Percentiles rank a stretch among this genome's conserved stretches.
Conservation (phyloP, 345 rosid genomes). For the Camelina neglecta region DNA sequence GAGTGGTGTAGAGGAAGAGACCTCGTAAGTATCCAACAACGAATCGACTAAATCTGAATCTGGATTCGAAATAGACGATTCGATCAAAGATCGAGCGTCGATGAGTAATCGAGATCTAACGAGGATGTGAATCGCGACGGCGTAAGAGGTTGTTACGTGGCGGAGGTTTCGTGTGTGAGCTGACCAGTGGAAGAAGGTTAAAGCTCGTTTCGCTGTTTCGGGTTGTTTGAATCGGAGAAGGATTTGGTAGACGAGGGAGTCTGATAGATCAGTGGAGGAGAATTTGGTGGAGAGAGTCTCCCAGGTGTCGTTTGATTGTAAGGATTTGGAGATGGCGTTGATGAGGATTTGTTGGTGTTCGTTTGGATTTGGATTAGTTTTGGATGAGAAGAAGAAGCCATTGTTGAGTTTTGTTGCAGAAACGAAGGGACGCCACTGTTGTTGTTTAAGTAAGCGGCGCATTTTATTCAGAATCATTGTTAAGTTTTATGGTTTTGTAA, state of each 20-base stretch:
- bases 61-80: slow-evolving; percentile 54
- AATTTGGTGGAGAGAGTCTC: slow-evolving; percentile 57
- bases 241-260: slow-evolving; percentile 50
- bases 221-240: slow-evolving; percentile 72
- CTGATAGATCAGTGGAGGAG: slow-evolving; percentile 45
- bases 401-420: neutral
- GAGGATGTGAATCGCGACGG: slow-evolving; percentile 62
- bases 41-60: slow-evolving; percentile 52
- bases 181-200: slow-evolving; percentile 84
- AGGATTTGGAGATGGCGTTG: slow-evolving; percentile 48
- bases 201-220: slow-evolving; percentile 61
- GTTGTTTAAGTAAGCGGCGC: slow-evolving; percentile 12
- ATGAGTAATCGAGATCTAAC: slow-evolving; percentile 55
- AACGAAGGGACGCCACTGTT: slow-evolving; percentile 32
- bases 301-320: slow-evolving; percentile 57
- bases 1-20: slow-evolving; percentile 50
- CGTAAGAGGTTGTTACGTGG: slow-evolving; percentile 58
- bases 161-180: slow-evolving; percentile 50
- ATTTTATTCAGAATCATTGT: too few species aligned
- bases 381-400: slow-evolving; percentile 17
- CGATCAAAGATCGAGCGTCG: slow-evolving; percentile 72
- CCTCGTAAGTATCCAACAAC: slow-evolving; percentile 53
- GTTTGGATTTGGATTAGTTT: slow-evolving; percentile 21
- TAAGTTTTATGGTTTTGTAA: too few species aligned
- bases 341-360: slow-evolving; percentile 14